Conservation (phyloP, 1,284 basidiomycete species). For the Ustilago crameri region DNA sequence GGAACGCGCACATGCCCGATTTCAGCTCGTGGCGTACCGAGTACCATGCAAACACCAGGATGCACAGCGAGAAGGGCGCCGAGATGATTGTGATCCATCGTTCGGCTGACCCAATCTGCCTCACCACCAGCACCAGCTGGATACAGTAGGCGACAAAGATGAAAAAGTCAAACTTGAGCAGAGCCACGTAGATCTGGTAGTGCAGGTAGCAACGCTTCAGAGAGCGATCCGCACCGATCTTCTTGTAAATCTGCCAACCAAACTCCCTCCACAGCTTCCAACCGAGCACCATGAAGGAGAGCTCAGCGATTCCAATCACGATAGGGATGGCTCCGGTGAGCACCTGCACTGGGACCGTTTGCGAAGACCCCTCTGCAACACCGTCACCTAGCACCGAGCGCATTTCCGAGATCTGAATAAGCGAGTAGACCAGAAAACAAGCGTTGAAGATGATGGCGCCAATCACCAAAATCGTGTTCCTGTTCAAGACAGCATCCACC, state of each 20-base stretch:
- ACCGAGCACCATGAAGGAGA: slow-evolving; percentile 48
- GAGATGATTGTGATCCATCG: slow-evolving; percentile 58
- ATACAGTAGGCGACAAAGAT: slow-evolving; percentile 61
- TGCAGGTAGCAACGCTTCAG: slow-evolving; percentile 53
- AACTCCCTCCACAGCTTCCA: slow-evolving; percentile 61
- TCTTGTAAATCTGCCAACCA: slow-evolving; percentile 62
- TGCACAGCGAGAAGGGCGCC: slow-evolving; percentile 50
- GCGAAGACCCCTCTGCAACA: slow-evolving; percentile 50
- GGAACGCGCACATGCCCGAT: slow-evolving; percentile 50
- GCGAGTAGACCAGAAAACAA: slow-evolving; percentile 57
- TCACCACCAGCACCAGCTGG: slow-evolving; percentile 60
- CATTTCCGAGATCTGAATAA: slow-evolving; percentile 62
- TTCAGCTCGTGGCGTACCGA: slow-evolving; percentile 55
- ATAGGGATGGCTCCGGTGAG: slow-evolving; percentile 57
- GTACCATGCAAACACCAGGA: slow-evolving; percentile 58
- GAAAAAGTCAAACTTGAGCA: slow-evolving; percentile 64
- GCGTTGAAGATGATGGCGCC: slow-evolving; percentile 58
- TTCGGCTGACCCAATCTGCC: slow-evolving; percentile 52
- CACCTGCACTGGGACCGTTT: slow-evolving; percentile 60
- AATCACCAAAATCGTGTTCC: slow-evolving; percentile 59
- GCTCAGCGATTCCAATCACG: slow-evolving; percentile 52
- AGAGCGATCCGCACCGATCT: slow-evolving; percentile 58
- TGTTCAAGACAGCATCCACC: slow-evolving; percentile 56
- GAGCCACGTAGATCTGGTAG: slow-evolving; percentile 58
- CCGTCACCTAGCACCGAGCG: slow-evolving; percentile 57